These are phyloP conservation scores for Boletus vinaceobasis DNA, from an alignment of 768 basidiomycete genomes.

Conservation along the genomic window DNA sequence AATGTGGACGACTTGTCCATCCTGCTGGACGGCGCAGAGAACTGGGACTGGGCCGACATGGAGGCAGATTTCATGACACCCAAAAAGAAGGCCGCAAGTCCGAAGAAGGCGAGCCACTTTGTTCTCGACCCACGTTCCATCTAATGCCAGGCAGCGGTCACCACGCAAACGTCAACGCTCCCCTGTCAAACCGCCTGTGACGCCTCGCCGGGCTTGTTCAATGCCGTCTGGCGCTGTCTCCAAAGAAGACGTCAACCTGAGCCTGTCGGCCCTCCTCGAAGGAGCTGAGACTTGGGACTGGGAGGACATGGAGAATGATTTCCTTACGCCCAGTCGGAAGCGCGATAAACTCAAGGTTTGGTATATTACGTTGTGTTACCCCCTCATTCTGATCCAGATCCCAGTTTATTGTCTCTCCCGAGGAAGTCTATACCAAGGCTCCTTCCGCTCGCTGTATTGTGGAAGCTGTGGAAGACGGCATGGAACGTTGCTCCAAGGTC, in stretches of 20 bases:
- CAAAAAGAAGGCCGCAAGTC: conserved; percentile 39
- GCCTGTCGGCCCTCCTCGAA: conserved; percentile 49
- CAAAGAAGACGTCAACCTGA: conserved; percentile 32
- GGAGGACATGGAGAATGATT: conserved; percentile 51
- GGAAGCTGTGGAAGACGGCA: conserved; percentile 40
- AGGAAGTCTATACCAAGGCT: conserved; percentile 26
- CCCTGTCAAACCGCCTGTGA: conserved; percentile 15
- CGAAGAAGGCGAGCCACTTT: conserved; percentile 12
- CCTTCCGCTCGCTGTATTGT: conserved; percentile 58
- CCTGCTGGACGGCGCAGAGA: conserved; percentile 63
- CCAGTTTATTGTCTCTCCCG: conserved; percentile 15
- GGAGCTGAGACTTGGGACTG: conserved; percentile 73
- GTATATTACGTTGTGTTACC: background rate
- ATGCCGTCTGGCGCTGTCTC: background rate
- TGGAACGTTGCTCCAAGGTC: conserved; percentile 25
- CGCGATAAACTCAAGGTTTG: conserved; percentile 20
- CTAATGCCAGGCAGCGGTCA: conserved; percentile 12
- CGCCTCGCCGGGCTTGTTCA: conserved; percentile 12
- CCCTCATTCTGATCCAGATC: conserved; percentile 1
- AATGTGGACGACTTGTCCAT: conserved; percentile 36
- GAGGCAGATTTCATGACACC: conserved; percentile 49
- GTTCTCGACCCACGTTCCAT: background rate
- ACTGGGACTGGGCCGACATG: conserved; percentile 68
- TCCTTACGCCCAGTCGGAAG: conserved; percentile 46
- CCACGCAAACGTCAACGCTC: conserved; percentile 14